Evolutionary conservation across 495 filamentous ascomycete genomes (phyloP).

Genomic region (Aspergillus taichungensis): DNA sequence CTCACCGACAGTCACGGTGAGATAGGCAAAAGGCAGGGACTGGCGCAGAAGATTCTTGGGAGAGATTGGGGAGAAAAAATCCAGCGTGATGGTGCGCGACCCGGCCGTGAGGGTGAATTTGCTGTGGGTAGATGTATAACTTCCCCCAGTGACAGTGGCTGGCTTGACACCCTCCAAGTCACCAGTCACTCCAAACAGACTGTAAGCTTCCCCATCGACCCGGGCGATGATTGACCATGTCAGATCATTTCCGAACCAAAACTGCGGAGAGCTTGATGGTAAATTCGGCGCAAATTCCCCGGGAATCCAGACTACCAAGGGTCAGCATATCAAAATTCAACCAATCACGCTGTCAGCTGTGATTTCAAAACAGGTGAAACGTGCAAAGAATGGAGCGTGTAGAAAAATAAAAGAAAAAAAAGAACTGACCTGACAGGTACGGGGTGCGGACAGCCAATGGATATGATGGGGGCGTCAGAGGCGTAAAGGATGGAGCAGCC

Average conservation of each 20-base stretch:
- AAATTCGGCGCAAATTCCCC: conserved; percentile 24
- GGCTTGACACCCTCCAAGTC: conserved; percentile 13
- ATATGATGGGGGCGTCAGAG: conserved; percentile 31
- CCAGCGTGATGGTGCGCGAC: conserved; percentile 23
- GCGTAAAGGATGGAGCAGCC: conserved; percentile 18
- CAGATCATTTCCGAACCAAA: conserved; percentile 35
- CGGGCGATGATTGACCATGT: conserved; percentile 36
- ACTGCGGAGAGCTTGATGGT: conserved; percentile 28
- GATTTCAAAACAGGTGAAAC: not conserved
- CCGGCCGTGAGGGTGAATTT: conserved; percentile 30
- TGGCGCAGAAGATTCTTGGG: conserved; percentile 71
- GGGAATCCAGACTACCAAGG: conserved; percentile 34
- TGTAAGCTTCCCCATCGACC: conserved; percentile 34
- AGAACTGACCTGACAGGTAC: conserved; percentile 27
- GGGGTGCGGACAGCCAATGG: conserved; percentile 34
- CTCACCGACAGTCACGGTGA: conserved; percentile 51
- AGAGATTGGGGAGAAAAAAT: conserved; percentile 74
- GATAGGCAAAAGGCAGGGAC: conserved; percentile 66
- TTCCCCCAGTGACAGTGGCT: conserved; percentile 24
- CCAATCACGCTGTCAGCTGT: too few species aligned
- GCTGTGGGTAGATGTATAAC: conserved; percentile 34
- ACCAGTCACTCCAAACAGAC: conserved; percentile 31
- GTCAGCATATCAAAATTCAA: not conserved
- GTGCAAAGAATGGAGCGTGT: not conserved
- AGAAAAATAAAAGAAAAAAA: not conserved